These are phyloP conservation scores for Pleurotus cornucopiae DNA, from an alignment of 768 basidiomycete genomes.

Conservation along the genomic window DNA sequence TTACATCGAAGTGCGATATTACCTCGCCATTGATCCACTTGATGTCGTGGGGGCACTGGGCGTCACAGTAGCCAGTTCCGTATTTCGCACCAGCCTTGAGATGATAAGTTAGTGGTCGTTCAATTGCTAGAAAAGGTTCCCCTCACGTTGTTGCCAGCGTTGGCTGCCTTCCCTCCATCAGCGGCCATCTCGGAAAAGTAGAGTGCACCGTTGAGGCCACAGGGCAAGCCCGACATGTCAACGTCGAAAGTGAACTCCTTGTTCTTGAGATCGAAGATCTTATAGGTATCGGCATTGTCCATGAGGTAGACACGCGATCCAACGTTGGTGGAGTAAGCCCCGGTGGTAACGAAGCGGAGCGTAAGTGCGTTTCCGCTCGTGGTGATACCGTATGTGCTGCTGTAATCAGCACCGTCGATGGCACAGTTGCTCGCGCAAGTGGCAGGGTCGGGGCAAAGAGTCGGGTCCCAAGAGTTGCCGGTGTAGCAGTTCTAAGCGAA, in stretches of 20 bases:
- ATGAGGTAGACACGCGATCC: constrained; percentile 33
- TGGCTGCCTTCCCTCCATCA: constrained; percentile 34
- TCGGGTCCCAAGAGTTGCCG: constrained; percentile 36
- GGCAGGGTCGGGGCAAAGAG: constrained; percentile 34
- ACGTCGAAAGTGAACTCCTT: constrained; percentile 46
- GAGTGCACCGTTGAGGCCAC: constrained; percentile 49
- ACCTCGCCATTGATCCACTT: constrained; percentile 44
- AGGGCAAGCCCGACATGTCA: constrained; percentile 40
- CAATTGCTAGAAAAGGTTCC: background rate
- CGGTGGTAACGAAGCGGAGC: constrained; percentile 26
- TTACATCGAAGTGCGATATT: constrained; percentile 29
- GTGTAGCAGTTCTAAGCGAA: constrained; percentile 26
- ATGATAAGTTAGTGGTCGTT: background rate
- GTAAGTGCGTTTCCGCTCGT: constrained; percentile 25
- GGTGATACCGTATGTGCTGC: constrained; percentile 34
- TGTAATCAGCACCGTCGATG: constrained; percentile 24
- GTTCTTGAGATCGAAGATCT: constrained; percentile 26
- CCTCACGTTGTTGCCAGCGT: constrained; percentile 28
- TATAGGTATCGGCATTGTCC: constrained; percentile 20
- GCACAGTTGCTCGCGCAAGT: constrained; percentile 12
- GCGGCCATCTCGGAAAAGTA: constrained; percentile 43
- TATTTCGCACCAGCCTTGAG: constrained; percentile 31
- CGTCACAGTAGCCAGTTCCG: constrained; percentile 18
- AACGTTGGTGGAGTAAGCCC: constrained; percentile 13
- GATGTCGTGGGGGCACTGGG: constrained; percentile 42